Base-by-base conservation (phyloP, 192 early-diverging fungal species). In the Mycoemilia scoparia region DNA sequence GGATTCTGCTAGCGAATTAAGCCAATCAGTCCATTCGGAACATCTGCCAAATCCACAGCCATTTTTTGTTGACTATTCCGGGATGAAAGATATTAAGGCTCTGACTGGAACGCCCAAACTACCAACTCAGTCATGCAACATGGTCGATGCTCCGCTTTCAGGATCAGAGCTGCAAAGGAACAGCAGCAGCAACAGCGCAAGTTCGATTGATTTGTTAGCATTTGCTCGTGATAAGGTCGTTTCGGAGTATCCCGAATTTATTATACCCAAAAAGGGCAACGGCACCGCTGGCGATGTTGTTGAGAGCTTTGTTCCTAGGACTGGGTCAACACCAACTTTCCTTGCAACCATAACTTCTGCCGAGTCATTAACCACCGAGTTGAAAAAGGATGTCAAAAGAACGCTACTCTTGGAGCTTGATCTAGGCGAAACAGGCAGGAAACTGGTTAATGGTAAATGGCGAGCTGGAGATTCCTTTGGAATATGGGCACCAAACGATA, bases 401-500 rank as follows among this genome's bases (percentile, higher is more conserved):
- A 79, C 76, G 2, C 41, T 81, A 11, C 45, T 61, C 5, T 16
- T 77, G 0, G 76, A 79, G 26, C 41, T 79, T 21, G 67, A 60
- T 16, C 47, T 73, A 34, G 36, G 43, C 2, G 47, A 33, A 1
- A 28, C 44, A 3, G 32, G 29, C 0, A 39, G 67, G 7, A 16
- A 45, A 11, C 10, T 32, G 12, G 32, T 34, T 5, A 31, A 23
- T 8, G 43, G 24, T 2, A 16, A 24, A 23, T 41, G 44, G 54
- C 44, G 41, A 4, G 53, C 60, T 5, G 60, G 60, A 34, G 87
- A 88, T 50, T 67, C 87, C 3, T 79, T 98, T 61, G 88, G 81
- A 25, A 52, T 93, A n/a, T 41, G 71, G 28, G 85, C 82, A 1
- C 84, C 87, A n/a, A 89, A 90, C 48, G 62, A 78, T 24, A 68